phyloP scores from a whole-genome alignment of 345 rosid species.

The Eucalyptus decipiens region DNA sequence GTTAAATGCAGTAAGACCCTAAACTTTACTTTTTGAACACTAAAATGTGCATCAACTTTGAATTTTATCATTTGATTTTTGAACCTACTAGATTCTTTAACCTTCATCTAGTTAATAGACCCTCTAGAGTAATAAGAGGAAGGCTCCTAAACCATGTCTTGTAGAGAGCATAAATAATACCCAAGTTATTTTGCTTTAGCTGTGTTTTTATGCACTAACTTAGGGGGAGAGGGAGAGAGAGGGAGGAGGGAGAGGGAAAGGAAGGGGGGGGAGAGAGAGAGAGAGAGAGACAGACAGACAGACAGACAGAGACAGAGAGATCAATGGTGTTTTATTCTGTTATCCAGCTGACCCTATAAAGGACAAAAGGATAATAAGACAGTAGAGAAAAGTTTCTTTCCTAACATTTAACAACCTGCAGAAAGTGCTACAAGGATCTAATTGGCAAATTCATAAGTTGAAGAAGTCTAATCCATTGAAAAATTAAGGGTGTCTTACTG shows the following conservation, averaged over 20 bases:
- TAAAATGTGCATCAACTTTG: background rate
- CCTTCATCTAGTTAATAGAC: background rate
- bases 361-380: background rate
- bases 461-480: background rate
- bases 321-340: background rate
- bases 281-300: background rate
- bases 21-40: background rate
- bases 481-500: background rate
- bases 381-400: background rate
- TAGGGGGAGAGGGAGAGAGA: too few relatives aligned
- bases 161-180: background rate
- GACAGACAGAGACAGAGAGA: background rate
- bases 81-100: background rate
- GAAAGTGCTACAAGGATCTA: background rate
- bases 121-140: background rate
- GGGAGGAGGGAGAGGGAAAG: background rate
- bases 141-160: background rate
- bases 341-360: background rate
- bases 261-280: fast-evolving
- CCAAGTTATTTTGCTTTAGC: background rate
- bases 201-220: background rate
- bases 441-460: background rate
- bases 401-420: background rate
- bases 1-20: background rate
- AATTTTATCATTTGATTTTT: background rate